A percentile compares a stretch with the other conserved stretches of the same genome.
phyloP scores from a whole-genome alignment of 2,329 filamentous ascomycete genomes.

The Trichoderma pleuroti region DNA sequence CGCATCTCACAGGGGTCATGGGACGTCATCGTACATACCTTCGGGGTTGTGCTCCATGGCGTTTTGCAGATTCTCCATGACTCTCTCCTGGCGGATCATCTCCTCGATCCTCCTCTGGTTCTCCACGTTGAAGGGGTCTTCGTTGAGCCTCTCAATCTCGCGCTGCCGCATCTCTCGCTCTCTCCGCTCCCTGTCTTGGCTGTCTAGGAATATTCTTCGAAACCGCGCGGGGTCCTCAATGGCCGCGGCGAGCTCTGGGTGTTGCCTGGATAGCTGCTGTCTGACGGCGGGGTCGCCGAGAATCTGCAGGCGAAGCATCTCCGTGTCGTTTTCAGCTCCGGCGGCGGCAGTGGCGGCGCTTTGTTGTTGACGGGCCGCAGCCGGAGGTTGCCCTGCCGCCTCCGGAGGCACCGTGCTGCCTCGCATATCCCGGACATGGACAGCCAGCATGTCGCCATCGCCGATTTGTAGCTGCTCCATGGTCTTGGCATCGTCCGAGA shows the following conservation, averaged over 20 bases:
- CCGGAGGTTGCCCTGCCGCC: constrained; percentile 33
- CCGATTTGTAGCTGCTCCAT: constrained; percentile 75
- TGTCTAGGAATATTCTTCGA: constrained; percentile 64
- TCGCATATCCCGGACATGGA: constrained; percentile 67
- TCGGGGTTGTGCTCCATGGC: constrained; percentile 97
- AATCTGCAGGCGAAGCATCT: constrained; percentile 78
- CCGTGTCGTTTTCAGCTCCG: constrained; percentile 59
- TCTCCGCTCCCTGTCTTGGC: constrained; percentile 66
- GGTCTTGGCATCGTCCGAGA: constrained; percentile 74
- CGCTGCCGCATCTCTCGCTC: constrained; percentile 74
- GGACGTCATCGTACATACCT: constrained; percentile 51
- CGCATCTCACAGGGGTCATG: constrained; percentile 6
- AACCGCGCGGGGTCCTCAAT: constrained; percentile 75
- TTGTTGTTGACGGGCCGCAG: not conserved
- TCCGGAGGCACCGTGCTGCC: constrained; percentile 44
- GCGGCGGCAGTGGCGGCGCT: constrained; percentile 28
- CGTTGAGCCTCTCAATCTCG: constrained; percentile 80
- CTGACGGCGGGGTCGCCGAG: constrained; percentile 73
- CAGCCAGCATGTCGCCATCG: constrained; percentile 88
- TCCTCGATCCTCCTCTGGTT: constrained; percentile 92
- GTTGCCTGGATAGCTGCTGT: constrained; percentile 65
- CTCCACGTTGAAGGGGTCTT: constrained; percentile 90
- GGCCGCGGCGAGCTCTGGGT: constrained; percentile 73
- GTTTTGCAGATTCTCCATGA: constrained; percentile 93
- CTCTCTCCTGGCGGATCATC: constrained; percentile 90